Conservation (phyloP, 1,139 yeast genomes). For the Martiniozyma asiatica region DNA sequence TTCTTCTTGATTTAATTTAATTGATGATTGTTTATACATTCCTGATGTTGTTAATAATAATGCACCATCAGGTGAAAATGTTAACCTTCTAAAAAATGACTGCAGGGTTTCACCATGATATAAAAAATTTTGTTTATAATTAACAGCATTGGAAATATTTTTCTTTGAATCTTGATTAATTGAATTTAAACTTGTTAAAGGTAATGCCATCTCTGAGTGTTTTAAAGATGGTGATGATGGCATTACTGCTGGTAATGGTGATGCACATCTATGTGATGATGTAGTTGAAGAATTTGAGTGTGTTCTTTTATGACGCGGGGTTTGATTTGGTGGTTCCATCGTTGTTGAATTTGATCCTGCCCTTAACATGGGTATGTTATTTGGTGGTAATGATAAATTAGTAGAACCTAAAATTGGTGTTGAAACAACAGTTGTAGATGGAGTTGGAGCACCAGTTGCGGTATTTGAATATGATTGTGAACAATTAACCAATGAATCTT, state of each 20-base stretch:
- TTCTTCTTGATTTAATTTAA: slow-evolving; percentile 18
- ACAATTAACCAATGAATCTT: not conserved
- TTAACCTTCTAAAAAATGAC: slow-evolving; percentile 75
- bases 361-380: slow-evolving; percentile 4
- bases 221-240: slow-evolving; percentile 22
- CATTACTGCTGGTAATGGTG: slow-evolving; percentile 20
- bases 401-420: slow-evolving; percentile 4
- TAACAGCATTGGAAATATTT: too few relatives aligned
- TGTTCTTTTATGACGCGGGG: slow-evolving; percentile 22
- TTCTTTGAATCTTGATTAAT: too few relatives aligned
- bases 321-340: slow-evolving; percentile 23
- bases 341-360: slow-evolving; percentile 13
- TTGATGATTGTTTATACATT: slow-evolving; percentile 33
- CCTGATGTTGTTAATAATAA: slow-evolving; percentile 80
- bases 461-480: not conserved
- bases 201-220: slow-evolving; percentile 10
- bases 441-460: slow-evolving; percentile 4
- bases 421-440: slow-evolving; percentile 2
- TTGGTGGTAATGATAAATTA: slow-evolving; percentile 2
- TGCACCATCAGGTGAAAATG: slow-evolving; percentile 85
- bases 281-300: slow-evolving; percentile 22
- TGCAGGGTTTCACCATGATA: slow-evolving; percentile 82
- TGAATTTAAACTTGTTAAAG: too few relatives aligned
- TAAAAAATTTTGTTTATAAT: slow-evolving; percentile 29
- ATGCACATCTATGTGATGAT: slow-evolving; percentile 18